Percentiles rank a stretch among this genome's conserved stretches.
These are phyloP conservation scores for Multifurca ochricompacta DNA, from an alignment of 768 basidiomycete species.

Conservation along the genomic window DNA sequence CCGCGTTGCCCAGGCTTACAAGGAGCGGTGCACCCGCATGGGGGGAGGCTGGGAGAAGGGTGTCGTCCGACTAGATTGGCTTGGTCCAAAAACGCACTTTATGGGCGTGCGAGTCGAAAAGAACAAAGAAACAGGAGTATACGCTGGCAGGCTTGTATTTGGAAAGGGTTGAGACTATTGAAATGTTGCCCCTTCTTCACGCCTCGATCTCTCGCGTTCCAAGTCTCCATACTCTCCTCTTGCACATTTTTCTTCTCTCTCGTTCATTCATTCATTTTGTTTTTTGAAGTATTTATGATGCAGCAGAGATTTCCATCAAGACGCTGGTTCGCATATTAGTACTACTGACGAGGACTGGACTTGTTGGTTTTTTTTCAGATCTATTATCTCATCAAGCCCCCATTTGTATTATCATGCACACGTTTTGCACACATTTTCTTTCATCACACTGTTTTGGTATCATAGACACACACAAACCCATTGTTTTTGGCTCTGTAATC, in stretches of 20 bases:
- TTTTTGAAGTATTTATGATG: too few relatives aligned
- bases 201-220: too few relatives aligned
- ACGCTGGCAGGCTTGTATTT: conserved; percentile 44
- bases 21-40: conserved; percentile 49
- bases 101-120: conserved; percentile 56
- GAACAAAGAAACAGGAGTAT: conserved; percentile 28
- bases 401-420: conserved; percentile 14
- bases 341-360: conserved; percentile 5
- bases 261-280: not conserved
- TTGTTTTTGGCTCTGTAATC: not conserved
- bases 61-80: conserved; percentile 60
- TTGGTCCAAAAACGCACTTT: conserved; percentile 51
- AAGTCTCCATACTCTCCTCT: too few relatives aligned
- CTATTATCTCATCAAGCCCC: not conserved
- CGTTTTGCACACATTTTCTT: not conserved
- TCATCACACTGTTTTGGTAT: too few relatives aligned
- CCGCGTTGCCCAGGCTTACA: conserved; percentile 54
- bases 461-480: too few relatives aligned
- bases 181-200: too few relatives aligned
- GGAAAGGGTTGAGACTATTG: conserved; percentile 33
- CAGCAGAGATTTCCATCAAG: not conserved
- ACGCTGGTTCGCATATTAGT: conserved; percentile 10
- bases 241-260: too few relatives aligned
- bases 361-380: not conserved
- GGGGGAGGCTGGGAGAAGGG: conserved; percentile 64